Conservation (phyloP, 2,329 filamentous ascomycete species). For the Penicillium decumbens region DNA sequence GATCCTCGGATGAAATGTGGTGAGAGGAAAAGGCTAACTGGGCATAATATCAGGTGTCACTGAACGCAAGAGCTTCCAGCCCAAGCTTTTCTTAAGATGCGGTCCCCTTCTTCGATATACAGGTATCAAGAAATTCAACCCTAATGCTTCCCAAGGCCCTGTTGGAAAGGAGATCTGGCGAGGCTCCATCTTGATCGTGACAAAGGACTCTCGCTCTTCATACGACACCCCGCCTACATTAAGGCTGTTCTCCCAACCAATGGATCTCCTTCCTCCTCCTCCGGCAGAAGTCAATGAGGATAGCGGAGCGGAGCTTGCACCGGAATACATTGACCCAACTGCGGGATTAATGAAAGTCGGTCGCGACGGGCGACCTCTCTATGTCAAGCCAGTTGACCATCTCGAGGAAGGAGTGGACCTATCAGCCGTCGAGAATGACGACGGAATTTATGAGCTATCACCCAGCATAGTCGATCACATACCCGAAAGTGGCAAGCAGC, state of each 20-base stretch:
- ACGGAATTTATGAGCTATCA: constrained; percentile 73
- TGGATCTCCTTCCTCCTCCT: constrained; percentile 74
- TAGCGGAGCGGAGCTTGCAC: constrained; percentile 56
- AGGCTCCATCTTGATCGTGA: constrained; percentile 93
- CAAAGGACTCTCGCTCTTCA: constrained; percentile 73
- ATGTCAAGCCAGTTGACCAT: constrained; percentile 83
- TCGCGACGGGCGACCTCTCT: constrained; percentile 77
- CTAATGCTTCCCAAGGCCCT: constrained; percentile 31
- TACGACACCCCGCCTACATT: constrained; percentile 75
- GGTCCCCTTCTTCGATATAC: constrained; percentile 87
- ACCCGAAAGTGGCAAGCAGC: constrained; percentile 36
- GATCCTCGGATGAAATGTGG: not conserved
- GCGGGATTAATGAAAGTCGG: constrained; percentile 83
- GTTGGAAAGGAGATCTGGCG: constrained; percentile 77
- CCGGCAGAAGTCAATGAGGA: constrained; percentile 64
- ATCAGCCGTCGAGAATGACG: constrained; percentile 72
- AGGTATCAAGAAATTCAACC: constrained; percentile 61
- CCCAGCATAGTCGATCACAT: constrained; percentile 44
- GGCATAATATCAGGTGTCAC: constrained; percentile 39
- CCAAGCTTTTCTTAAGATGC: constrained; percentile 78
- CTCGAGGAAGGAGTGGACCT: constrained; percentile 73
- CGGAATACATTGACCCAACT: constrained; percentile 81
- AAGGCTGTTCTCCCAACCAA: constrained; percentile 79
- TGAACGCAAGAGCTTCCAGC: constrained; percentile 66
- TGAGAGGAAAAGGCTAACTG: constrained; percentile 4